Base-by-base conservation (phyloP, 495 filamentous ascomycete genomes). In the Penicillium egyptiacum region DNA sequence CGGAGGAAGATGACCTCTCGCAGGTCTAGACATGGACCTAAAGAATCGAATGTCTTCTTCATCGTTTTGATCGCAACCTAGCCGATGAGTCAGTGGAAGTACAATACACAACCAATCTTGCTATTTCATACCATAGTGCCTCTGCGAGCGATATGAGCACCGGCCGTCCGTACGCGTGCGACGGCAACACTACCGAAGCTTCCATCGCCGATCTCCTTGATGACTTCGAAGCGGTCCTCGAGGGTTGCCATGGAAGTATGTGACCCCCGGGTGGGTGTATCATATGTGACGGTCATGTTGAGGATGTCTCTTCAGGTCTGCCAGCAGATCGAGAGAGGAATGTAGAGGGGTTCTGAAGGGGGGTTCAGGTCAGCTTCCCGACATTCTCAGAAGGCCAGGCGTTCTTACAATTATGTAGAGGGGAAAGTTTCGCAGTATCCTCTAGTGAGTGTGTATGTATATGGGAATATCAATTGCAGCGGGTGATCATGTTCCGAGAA, bases 51-150 rank as follows among this genome's bases (percentile, higher is more conserved):
- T 0, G 89, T 91, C 82, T 99, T 99, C 82, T 99, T 99, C 95
- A 99, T 98, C 17, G 94, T 97, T 79, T 99, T 99, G 70, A 99
- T 96, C 3, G 94, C 94, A 63, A 98, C 91, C 94, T 98, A 53
- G 19, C 30, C 56, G 76, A 46, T 78, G 70, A 31, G 50, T 63
- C 20, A 56, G 54, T 53, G 50, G 50, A 41, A 39, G 46, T 22
- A 12, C 20, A 33, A 11, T 22, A 33, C 17, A 48, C 33, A 2
- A 9, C 4, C n/a, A 25, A 51, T 30, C 8, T 61, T 25, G 28
- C 6, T 5, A 49, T 63, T 55, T 54, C 67, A 62, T 86, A 99
- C 94, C 79, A 98, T 81, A 31, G 92, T 97, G 55, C 93, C 93
- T 65, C 92, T 81, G 60, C 92, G 90, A 58, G 93, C 93, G 50